Evolutionary conservation across 495 filamentous ascomycete genomes (phyloP).

Genomic region (Aspergillus bertholletiae): DNA sequence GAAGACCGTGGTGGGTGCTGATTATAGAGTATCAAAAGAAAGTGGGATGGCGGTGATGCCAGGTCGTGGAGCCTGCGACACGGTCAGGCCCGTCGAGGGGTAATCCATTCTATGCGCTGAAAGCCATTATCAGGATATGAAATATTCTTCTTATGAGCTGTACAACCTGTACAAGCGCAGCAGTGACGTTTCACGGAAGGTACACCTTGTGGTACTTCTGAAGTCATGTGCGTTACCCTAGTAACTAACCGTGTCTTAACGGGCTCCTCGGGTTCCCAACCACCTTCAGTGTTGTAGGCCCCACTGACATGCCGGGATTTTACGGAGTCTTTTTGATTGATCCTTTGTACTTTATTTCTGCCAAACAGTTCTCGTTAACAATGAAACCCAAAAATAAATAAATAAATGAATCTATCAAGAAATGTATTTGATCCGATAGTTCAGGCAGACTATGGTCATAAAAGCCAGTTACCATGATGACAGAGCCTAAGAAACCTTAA

Average conservation of each 20-base stretch:
- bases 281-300: neutral
- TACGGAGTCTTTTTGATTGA: slow-evolving; percentile 2
- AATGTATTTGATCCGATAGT: neutral
- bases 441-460: neutral
- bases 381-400: no score
- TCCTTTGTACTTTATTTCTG: neutral
- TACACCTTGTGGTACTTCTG: neutral
- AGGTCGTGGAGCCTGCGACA: neutral
- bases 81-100: neutral
- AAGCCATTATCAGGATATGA: neutral
- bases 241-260: slow-evolving; percentile 16
- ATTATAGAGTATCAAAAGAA: neutral
- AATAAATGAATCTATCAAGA: neutral
- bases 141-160: neutral
- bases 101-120: neutral
- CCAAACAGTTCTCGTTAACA: neutral
- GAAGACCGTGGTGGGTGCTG: neutral
- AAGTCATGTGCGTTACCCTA: slow-evolving; percentile 20
- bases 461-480: neutral
- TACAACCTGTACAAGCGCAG: no score
- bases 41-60: slow-evolving; percentile 3
- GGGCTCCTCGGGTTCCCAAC: slow-evolving; percentile 3
- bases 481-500: neutral
- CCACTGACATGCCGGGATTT: slow-evolving; percentile 14
- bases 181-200: neutral